Conservation (phyloP, 2,329 filamentous ascomycete species). For the Helminthosporium solani region DNA sequence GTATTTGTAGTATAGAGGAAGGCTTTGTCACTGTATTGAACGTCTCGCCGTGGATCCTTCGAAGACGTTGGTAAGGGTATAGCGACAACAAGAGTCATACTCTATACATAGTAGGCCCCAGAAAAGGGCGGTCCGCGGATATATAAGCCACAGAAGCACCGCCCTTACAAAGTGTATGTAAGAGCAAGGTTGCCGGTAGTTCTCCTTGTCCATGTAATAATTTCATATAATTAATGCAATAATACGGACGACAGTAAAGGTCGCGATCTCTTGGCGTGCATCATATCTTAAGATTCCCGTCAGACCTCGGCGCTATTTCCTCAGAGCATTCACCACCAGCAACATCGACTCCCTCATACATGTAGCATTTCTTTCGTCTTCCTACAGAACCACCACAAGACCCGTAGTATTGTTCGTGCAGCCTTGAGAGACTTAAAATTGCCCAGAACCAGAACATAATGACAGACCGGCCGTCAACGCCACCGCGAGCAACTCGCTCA, state of each 20-base stretch:
- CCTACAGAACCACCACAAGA: too few species aligned
- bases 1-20: constrained; percentile 9
- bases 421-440: too few species aligned
- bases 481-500: constrained; percentile 45
- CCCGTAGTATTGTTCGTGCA: too few species aligned
- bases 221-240: not conserved
- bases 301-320: constrained; percentile 15
- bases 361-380: too few species aligned
- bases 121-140: constrained; percentile 37
- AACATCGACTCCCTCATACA: too few species aligned
- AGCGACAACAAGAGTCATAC: constrained; percentile 41
- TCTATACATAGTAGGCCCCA: too few species aligned
- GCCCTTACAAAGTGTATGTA: too few species aligned
- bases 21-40: not conserved
- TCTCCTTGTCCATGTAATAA: too few species aligned
- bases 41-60: not conserved
- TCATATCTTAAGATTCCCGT: too few species aligned
- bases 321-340: not conserved
- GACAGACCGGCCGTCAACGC: constrained; percentile 50
- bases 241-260: constrained; percentile 14
- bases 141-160: too few species aligned
- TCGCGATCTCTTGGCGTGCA: constrained; percentile 30
- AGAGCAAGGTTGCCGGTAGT: too few species aligned
- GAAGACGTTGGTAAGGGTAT: constrained; percentile 17
- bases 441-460: constrained; percentile 18